These are phyloP conservation scores for Myxozyma kluyveri DNA, from an alignment of 805 yeast genomes.

Conservation along the genomic window DNA sequence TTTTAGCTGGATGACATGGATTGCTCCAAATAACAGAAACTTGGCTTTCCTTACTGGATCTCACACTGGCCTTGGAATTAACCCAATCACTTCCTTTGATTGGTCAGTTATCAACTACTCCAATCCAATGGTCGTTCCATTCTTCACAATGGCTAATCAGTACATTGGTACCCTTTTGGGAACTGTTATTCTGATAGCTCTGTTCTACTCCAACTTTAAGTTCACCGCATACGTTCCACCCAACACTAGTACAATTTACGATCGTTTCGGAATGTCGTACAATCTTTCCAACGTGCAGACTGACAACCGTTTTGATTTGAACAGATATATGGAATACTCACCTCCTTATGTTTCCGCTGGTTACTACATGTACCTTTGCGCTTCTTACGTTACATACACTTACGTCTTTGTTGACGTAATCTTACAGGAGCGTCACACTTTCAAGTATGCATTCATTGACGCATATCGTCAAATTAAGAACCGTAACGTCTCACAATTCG, in stretches of 20 bases:
- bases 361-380: slow-evolving; percentile 51
- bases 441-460: slow-evolving; percentile 14
- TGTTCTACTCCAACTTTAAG: slow-evolving; percentile 52
- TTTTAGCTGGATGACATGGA: slow-evolving; percentile 65
- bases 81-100: slow-evolving; percentile 66
- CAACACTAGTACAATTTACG: slow-evolving; percentile 46
- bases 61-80: slow-evolving; percentile 57
- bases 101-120: slow-evolving; percentile 52
- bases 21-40: slow-evolving; percentile 52
- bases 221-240: slow-evolving; percentile 44
- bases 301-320: slow-evolving; percentile 45
- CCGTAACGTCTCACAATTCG: slow-evolving; percentile 8
- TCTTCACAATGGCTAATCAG: slow-evolving; percentile 45
- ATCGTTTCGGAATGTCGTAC: slow-evolving; percentile 39
- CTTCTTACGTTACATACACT: slow-evolving; percentile 52
- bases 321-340: slow-evolving; percentile 55
- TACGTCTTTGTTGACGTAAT: slow-evolving; percentile 51
- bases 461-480: slow-evolving; percentile 4
- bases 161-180: slow-evolving; percentile 45
- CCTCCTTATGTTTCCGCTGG: slow-evolving; percentile 59
- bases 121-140: slow-evolving; percentile 40
- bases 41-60: slow-evolving; percentile 69
- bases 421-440: slow-evolving; percentile 39
- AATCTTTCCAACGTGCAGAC: slow-evolving; percentile 48
- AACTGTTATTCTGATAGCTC: slow-evolving; percentile 51